Evolutionary conservation across 148 eudicot species (phyloP).

Genomic region (Dysphania ambrosioides): DNA sequence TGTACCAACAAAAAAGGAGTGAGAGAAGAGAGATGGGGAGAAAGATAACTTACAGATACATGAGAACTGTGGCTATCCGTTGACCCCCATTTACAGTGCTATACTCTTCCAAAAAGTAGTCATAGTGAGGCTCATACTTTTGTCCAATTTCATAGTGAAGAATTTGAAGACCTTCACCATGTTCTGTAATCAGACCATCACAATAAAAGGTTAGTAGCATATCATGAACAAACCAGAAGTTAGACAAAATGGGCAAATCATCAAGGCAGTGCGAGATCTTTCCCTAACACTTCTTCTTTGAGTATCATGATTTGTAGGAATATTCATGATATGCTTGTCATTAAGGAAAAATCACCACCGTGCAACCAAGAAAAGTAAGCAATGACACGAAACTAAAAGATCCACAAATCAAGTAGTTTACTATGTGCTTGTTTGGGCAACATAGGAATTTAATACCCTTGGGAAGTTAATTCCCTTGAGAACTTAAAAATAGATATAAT

Average conservation of each 20-base stretch:
- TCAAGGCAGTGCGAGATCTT: neutral
- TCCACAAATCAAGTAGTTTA: too few species aligned
- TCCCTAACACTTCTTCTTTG: too few species aligned
- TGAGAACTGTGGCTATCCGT: slow-evolving; percentile 86
- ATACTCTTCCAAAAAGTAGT: slow-evolving; percentile 73
- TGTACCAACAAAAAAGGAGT: neutral
- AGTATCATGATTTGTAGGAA: neutral
- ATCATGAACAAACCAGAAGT: neutral
- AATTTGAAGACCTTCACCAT: slow-evolving; percentile 94
- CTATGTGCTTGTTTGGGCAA: too few species aligned
- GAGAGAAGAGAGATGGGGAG: neutral
- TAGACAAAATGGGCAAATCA: neutral
- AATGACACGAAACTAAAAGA: too few species aligned
- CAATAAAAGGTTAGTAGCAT: neutral
- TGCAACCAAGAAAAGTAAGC: too few species aligned
- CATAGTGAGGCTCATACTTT: slow-evolving; percentile 86
- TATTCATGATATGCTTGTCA: neutral
- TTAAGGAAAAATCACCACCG: neutral
- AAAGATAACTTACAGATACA: slow-evolving; percentile 78
- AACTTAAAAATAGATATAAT: too few species aligned
- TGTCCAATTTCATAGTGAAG: slow-evolving; percentile 95
- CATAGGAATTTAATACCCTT: too few species aligned
- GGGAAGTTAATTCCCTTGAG: too few species aligned
- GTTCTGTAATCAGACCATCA: slow-evolving; percentile 42
- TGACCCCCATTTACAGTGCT: slow-evolving; percentile 86